Conservation (phyloP, 2,329 filamentous ascomycete species). For the Clarireedia hainanense region DNA sequence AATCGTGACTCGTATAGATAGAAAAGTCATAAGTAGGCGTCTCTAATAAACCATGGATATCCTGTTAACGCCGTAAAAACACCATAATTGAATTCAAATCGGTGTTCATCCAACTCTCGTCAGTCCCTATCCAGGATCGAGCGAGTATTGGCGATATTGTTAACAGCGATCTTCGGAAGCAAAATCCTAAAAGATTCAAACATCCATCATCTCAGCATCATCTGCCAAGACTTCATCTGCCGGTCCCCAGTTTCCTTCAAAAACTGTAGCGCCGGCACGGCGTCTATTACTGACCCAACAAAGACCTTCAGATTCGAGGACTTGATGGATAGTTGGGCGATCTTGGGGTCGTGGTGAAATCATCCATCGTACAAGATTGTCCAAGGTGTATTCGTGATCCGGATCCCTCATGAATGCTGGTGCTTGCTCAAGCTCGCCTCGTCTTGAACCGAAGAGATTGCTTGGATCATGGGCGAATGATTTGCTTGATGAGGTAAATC, state of each 20-base stretch:
- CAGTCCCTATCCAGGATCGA: slow-evolving; percentile 27
- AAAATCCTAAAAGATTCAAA: slow-evolving; percentile 21
- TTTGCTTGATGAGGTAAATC: slow-evolving; percentile 23
- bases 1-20: slow-evolving; percentile 14
- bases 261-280: slow-evolving; percentile 85
- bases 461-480: slow-evolving; percentile 28
- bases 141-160: slow-evolving; percentile 15
- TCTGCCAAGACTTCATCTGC: slow-evolving; percentile 40
- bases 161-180: slow-evolving; percentile 12
- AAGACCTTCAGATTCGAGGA: slow-evolving; percentile 67
- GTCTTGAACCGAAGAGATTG: slow-evolving; percentile 32
- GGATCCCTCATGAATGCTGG: slow-evolving; percentile 85
- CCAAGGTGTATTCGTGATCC: slow-evolving; percentile 64
- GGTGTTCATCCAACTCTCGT: slow-evolving; percentile 23
- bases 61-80: slow-evolving; percentile 22
- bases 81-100: slow-evolving; percentile 16
- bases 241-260: slow-evolving; percentile 92
- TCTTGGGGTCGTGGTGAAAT: slow-evolving; percentile 65
- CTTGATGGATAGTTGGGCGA: slow-evolving; percentile 66
- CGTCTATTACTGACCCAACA: slow-evolving; percentile 72
- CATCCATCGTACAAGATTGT: slow-evolving; percentile 82
- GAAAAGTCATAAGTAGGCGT: slow-evolving; percentile 7
- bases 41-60: slow-evolving; percentile 13
- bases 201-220: slow-evolving; percentile 32
- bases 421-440: slow-evolving; percentile 54